A percentile compares a stretch with the other conserved stretches of the same genome.
Evolutionary conservation across 2,329 filamentous ascomycete species (phyloP).

Genomic region (Amylocarpus encephaloides): DNA sequence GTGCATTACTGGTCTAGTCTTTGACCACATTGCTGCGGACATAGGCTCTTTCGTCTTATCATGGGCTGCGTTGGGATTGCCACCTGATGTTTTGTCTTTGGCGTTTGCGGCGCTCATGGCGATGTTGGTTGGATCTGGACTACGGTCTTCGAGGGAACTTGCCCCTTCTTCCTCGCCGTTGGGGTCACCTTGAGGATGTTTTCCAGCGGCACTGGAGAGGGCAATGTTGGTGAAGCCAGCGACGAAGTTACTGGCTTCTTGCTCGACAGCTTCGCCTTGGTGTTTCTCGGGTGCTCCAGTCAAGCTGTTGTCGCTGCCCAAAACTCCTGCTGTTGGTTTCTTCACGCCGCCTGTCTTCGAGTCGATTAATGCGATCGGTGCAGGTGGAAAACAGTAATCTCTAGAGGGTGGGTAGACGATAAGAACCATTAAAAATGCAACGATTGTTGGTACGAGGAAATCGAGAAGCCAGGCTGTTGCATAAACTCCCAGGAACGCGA

Average conservation of each 20-base stretch:
- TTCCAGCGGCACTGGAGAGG: constrained; percentile 13
- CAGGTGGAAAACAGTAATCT: constrained; percentile 14
- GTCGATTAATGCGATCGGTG: constrained; percentile 17
- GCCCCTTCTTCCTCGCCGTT: constrained; percentile 11
- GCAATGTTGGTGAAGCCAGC: constrained; percentile 10
- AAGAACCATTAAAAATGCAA: constrained; percentile 13
- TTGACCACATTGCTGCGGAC: constrained; percentile 17
- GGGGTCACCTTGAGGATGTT: constrained; percentile 15
- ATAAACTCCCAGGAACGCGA: constrained; percentile 16
- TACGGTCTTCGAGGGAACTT: constrained; percentile 13
- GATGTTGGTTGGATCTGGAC: constrained; percentile 14
- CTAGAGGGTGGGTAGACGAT: constrained; percentile 12
- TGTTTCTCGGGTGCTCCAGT: constrained; percentile 21
- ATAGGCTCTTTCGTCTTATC: constrained; percentile 20
- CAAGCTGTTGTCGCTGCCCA: constrained; percentile 17
- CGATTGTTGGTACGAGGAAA: constrained; percentile 16
- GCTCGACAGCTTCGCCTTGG: constrained; percentile 18
- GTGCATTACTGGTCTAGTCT: constrained; percentile 29
- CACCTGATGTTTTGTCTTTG: constrained; percentile 5
- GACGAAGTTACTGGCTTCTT: constrained; percentile 21
- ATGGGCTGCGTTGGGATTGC: constrained; percentile 10
- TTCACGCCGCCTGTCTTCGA: constrained; percentile 16
- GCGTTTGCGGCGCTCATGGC: constrained; percentile 14
- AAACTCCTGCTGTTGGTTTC: constrained; percentile 15
- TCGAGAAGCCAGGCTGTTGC: constrained; percentile 16